Evolutionary conservation across 257 asterid genomes (phyloP).

Genomic region (Paraleonurus japonicus): DNA sequence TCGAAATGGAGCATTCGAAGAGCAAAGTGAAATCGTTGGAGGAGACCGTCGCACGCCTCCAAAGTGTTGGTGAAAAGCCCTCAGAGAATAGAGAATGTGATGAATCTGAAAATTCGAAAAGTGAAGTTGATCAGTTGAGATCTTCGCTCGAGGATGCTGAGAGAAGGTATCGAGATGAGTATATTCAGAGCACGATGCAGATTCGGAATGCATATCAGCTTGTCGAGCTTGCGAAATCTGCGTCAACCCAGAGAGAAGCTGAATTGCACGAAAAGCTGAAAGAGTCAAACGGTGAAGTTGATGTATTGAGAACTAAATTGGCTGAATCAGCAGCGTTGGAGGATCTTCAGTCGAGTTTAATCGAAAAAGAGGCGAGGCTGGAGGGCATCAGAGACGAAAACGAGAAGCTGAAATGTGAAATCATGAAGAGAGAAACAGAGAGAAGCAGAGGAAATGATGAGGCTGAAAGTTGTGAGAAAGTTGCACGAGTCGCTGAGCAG

Average conservation of each 20-base stretch:
- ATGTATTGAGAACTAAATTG: constrained; percentile 42
- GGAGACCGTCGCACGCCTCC: constrained; percentile 50
- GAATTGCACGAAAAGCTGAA: constrained; percentile 48
- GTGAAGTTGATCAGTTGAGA: constrained; percentile 47
- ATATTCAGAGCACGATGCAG: constrained; percentile 63
- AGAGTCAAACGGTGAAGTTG: constrained; percentile 42
- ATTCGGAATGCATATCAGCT: constrained; percentile 61
- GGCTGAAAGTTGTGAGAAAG: constrained; percentile 47
- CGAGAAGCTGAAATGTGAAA: constrained; percentile 57
- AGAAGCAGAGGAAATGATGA: constrained; percentile 23
- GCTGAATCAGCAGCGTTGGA: constrained; percentile 34
- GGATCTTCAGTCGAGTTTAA: constrained; percentile 39
- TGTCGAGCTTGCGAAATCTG: constrained; percentile 53
- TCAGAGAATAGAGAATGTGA: constrained; percentile 14
- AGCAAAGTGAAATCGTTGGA: constrained; percentile 49
- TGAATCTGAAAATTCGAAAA: constrained; percentile 27
- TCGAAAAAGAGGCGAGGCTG: constrained; percentile 48
- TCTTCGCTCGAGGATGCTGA: constrained; percentile 64
- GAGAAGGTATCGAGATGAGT: constrained; percentile 63
- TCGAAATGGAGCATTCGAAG: constrained; percentile 66
- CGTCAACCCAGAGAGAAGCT: constrained; percentile 45
- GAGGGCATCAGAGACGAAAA: constrained; percentile 54
- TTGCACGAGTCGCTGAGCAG: constrained; percentile 51
- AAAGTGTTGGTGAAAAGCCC: constrained; percentile 21
- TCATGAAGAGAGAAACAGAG: constrained; percentile 36